Base-by-base conservation (phyloP, 345 rosid species). In the Bretschneidera sinensis region DNA sequence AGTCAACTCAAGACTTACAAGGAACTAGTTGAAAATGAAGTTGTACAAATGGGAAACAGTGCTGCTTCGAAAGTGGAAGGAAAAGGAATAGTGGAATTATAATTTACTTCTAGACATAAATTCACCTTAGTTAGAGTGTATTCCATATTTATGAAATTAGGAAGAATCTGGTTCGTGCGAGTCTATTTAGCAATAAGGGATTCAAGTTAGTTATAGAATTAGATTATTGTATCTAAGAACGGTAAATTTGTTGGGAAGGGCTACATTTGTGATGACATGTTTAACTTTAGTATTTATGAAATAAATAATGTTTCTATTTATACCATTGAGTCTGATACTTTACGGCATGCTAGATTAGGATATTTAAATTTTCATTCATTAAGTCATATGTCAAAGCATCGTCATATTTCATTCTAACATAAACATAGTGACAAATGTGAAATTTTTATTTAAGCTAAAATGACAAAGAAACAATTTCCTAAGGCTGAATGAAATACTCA, bases 211-310 rank as follows among this genome's bases (percentile, higher is more conserved):
- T 49, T 6, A 17, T 68, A 8, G 52, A 68, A 2, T 48, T 21
- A 68, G 11, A 21, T 61, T 0, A 48, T 54, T 23, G 2, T 54
- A n/a, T 43, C 61, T n/a, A 68, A 33, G 43, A 48, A 33, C 47
- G 57, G 51, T 0, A 15, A n/a, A 10, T 68, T 68, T 61, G 21
- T 61, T 5, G 66, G 57, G 17, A 54, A 61, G 11, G 43, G 57
- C 2, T 61, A 61, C 17, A 0, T 24, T 17, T 47, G 43, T 54
- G 31, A 68, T 20, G 65, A 43, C 17, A 48, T 64, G 68, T 56
- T 18, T 13, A 31, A 55, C 1, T 4, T 55, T 10, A 55, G 21
- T 24, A 23, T 16, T 24, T 22, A 23, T 53, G 9, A 53, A 53
- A 53, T 28, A 28, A 28, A 28, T 53, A 17, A 53, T 53, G 4